Base-by-base conservation (phyloP, 805 yeast species). In the Yarrowia divulgata region DNA sequence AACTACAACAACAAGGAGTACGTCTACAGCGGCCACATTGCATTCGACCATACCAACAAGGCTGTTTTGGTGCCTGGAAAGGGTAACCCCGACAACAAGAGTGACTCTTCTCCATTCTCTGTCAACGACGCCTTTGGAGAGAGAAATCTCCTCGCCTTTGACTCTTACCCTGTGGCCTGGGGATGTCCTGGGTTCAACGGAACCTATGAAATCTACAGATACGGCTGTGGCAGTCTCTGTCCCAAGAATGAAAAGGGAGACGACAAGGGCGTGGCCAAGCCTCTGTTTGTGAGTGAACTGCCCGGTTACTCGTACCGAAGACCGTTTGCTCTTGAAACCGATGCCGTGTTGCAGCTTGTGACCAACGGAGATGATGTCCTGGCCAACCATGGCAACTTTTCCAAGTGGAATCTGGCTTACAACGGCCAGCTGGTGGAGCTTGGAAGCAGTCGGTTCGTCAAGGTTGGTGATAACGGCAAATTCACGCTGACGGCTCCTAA, bases 101-200 rank as follows among this genome's bases (percentile, higher is more conserved):
- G 62, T 46, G 35, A 39, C 23, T 55, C 62, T 3, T 23, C 37
- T 5, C 62, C 62, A 1, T 55, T 55, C n/a, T 55, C 62, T 7
- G 46, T 55, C 9, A 23, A 9, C 10, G 35, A 55, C 14, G 34
- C 62, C 8, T 55, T 55, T 29, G 62, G 62, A 4, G 29, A 23
- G 29, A 39, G 23, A 6, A 16, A 39, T 3, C 13, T 55, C 16
- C 35, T 55, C 14, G 62, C 34, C 16, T 55, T 55, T 12, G 35
- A 55, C 35, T 55, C 62, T 2, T 55, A 37, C 23, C 62, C 62
- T 40, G 46, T 55, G 8, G 62, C 62, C 3, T 55, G 62, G 62
- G 62, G 46, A 14, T 55, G 62, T 55, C 62, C 62, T 34, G 62
- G 62, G 2, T 55, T 37, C 46, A 55, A 55, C 34, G 62, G 62